Conservation (phyloP, 345 rosid species). For the Eucalyptus shirleyi region DNA sequence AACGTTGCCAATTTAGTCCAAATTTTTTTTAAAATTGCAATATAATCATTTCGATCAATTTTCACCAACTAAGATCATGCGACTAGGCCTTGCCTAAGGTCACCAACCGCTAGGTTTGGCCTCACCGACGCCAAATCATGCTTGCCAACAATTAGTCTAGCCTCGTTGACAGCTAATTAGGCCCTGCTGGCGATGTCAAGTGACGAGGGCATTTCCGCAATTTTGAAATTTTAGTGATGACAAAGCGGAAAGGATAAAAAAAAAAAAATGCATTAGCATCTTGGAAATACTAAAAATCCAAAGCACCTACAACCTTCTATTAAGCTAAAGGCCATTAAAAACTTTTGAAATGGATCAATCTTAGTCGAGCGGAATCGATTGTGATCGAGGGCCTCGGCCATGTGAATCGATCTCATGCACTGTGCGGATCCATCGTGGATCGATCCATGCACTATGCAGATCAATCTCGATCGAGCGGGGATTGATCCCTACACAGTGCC, state of each 20-base stretch:
- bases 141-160: accelerated
- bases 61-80: accelerated
- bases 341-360: no score
- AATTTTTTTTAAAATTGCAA: neutral
- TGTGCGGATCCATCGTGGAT: accelerated
- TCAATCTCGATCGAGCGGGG: accelerated
- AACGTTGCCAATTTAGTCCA: no score
- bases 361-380: accelerated
- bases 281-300: neutral
- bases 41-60: no score
- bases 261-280: neutral
- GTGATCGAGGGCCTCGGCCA: no score
- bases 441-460: accelerated
- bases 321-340: no score
- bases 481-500: no score
- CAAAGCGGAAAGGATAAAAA: neutral
- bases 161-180: accelerated
- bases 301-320: neutral
- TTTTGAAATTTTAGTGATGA: no score
- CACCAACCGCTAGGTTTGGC: neutral
- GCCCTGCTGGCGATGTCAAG: accelerated
- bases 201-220: neutral
- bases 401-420: no score
- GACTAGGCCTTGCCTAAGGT: neutral
- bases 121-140: accelerated